Evolutionary conservation across 2,329 filamentous ascomycete genomes (phyloP), one percentile per base, ranked within the genome.

Genomic region (Penicillium sp.): DNA sequence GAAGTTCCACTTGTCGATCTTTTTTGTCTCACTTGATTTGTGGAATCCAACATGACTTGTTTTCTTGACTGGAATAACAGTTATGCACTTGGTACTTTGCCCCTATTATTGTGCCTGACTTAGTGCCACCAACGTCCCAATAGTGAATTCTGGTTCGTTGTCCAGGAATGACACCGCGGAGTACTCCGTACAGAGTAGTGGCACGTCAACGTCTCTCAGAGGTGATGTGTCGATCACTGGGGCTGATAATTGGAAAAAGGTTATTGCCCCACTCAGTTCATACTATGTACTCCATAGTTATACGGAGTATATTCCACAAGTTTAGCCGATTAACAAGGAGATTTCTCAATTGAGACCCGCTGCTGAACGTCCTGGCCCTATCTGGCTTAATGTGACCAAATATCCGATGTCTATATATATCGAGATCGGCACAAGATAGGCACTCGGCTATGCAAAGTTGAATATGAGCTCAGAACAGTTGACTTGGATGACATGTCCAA

Each of bases 351-450:
- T 27, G 3, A 18, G 16, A 32, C 18, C 25, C 0, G 4, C 32
- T 40, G n/a, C 51, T 31, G 4, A 25, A n/a, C 13, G 18, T 8
- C 10, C n/a, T 15, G 4, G 5, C 4, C 45, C 12, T 41, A 23
- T 41, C 21, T 31, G 6, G 23, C 18, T 21, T 21, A 21, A 21
- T 25, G 18, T 32, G 13, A 3, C 40, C 16, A 40, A 51, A 45
- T 18, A 13, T 27, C 8, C 6, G 10, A 21, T 18, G n/a, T 6
- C 16, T 21, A 6, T 21, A 32, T 15, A 9, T 21, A 13, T 25
- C 15, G 18, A 27, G 50, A 56, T 60, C 55, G 21, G 46, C 37
- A 35, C 35, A 49, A 45, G 37, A 50, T 44, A 44, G 46, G 10
- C 34, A 34, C 46, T 56, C 39, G 52, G 46, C 35, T 54, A 50